Conservation (phyloP, 768 basidiomycete genomes). For the Flagelloscypha sp. region DNA sequence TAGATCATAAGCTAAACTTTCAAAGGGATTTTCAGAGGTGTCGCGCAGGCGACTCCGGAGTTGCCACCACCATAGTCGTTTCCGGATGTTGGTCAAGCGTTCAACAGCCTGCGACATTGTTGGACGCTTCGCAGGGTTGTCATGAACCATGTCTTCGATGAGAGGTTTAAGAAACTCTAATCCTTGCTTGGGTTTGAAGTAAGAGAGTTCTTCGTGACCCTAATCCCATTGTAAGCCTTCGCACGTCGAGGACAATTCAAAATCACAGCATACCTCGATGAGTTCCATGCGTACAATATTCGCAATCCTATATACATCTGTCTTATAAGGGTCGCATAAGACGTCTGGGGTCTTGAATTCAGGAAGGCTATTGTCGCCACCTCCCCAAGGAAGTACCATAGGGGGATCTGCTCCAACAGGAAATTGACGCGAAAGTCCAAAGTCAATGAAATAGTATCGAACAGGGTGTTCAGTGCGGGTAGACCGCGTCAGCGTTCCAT, state of each 20-base stretch:
- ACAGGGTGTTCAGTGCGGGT: conserved; percentile 11
- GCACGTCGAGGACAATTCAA: not conserved
- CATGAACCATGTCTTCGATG: conserved; percentile 22
- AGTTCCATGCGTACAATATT: conserved; percentile 21
- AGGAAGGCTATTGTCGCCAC: conserved; percentile 16
- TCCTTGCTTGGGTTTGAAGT: conserved; percentile 6
- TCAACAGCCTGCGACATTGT: conserved; percentile 20
- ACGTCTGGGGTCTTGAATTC: conserved; percentile 15
- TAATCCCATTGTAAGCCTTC: not conserved
- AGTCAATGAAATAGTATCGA: conserved; percentile 13
- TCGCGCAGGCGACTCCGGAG: conserved; percentile 27
- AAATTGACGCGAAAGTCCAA: conserved; percentile 11
- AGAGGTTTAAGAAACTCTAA: conserved; percentile 24
- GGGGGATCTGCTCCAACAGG: not conserved
- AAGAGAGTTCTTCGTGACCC: conserved; percentile 7
- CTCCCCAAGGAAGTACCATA: conserved; percentile 1
- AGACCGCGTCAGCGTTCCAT: conserved; percentile 3
- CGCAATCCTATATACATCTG: conserved; percentile 26
- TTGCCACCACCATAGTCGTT: conserved; percentile 13
- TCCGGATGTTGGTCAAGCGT: conserved; percentile 18
- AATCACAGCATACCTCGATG: conserved; percentile 13
- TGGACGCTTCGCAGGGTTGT: conserved; percentile 23
- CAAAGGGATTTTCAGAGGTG: too few species aligned
- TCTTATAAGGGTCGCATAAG: conserved; percentile 22
- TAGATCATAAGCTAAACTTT: too few species aligned